phyloP scores from a whole-genome alignment of 805 yeast genomes.

The Candida insectorum region DNA sequence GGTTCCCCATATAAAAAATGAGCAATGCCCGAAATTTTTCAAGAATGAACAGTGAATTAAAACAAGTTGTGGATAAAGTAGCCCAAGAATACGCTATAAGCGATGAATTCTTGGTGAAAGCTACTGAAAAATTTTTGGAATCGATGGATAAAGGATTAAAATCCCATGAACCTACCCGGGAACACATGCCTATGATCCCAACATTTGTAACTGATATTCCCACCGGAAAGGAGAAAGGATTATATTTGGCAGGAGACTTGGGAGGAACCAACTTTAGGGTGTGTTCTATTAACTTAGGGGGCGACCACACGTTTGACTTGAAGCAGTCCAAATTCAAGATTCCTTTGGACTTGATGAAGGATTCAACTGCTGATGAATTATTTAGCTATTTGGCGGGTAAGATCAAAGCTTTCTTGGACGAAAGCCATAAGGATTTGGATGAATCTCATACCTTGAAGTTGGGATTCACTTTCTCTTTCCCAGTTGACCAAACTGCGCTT shows the following conservation, averaged over 20 bases:
- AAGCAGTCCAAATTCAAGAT: constrained; percentile 76
- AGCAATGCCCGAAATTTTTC: too few species aligned
- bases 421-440: constrained; percentile 49
- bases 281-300: constrained; percentile 76
- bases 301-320: constrained; percentile 74
- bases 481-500: constrained; percentile 81
- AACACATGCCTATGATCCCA: constrained; percentile 81
- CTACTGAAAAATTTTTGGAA: constrained; percentile 54
- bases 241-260: constrained; percentile 83
- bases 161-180: constrained; percentile 39
- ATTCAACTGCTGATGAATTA: constrained; percentile 58
- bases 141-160: constrained; percentile 60
- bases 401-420: constrained; percentile 59
- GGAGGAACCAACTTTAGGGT: constrained; percentile 98
- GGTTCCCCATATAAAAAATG: too few species aligned
- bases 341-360: constrained; percentile 73
- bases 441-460: constrained; percentile 47
- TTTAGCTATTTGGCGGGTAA: constrained; percentile 74
- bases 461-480: constrained; percentile 95
- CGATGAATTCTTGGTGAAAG: constrained; percentile 40
- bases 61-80: constrained; percentile 31
- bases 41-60: constrained; percentile 20
- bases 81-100: constrained; percentile 40
- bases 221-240: constrained; percentile 78
- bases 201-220: constrained; percentile 85